Percentiles rank a stretch among this genome's conserved stretches.
Conservation (phyloP, 192 early-diverging fungal species). For the Gamsiella multidivaricata region DNA sequence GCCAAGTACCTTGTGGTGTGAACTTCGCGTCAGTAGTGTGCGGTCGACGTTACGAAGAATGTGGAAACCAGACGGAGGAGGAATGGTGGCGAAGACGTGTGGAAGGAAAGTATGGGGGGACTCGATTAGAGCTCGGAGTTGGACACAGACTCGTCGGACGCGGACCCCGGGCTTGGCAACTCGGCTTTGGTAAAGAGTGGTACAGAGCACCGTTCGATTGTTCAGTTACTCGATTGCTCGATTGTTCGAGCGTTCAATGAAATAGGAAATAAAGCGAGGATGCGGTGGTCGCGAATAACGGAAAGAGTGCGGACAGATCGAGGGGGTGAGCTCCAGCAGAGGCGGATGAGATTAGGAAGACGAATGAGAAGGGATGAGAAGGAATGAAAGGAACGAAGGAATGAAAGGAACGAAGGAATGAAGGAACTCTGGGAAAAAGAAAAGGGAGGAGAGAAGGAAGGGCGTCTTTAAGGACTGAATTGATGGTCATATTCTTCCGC, state of each 20-base stretch:
- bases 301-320: background rate
- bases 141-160: too few species aligned
- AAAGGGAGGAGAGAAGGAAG: background rate
- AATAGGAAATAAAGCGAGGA: background rate
- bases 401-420: background rate
- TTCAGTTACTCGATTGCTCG: background rate
- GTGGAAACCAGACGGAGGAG: background rate
- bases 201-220: background rate
- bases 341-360: too few species aligned
- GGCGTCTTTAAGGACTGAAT: too few species aligned
- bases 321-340: too few species aligned
- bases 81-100: background rate
- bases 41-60: too few species aligned
- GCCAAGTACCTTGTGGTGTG: background rate
- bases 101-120: background rate
- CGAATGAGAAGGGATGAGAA: background rate
- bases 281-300: background rate
- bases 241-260: background rate
- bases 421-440: slow-evolving; percentile 10
- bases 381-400: background rate
- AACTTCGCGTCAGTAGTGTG: background rate
- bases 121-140: background rate
- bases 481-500: too few species aligned
- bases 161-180: too few species aligned
- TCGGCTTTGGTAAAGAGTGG: background rate